Conservation (phyloP, 108 stramenopile species). For the Discostella pseudostelligera region DNA sequence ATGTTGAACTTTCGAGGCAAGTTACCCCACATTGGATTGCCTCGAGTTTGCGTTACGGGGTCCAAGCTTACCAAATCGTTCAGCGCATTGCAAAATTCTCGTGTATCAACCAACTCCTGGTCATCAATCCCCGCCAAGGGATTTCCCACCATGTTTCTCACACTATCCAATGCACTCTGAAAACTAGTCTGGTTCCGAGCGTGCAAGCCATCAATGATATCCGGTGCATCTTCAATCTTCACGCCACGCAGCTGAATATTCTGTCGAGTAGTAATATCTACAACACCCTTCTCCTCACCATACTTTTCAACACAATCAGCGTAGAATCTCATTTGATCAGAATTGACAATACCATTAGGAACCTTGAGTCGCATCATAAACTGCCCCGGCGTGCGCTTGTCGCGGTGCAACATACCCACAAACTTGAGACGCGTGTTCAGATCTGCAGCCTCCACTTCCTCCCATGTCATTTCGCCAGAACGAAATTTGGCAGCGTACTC, state of each 20-base stretch:
- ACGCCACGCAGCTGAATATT: conserved; percentile 93
- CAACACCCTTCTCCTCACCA: conserved; percentile 75
- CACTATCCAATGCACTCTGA: conserved; percentile 89
- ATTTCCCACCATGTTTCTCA: conserved; percentile 92
- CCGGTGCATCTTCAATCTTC: conserved; percentile 85
- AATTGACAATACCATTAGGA: conserved; percentile 92
- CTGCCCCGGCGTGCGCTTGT: conserved; percentile 91
- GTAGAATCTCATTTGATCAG: conserved; percentile 88
- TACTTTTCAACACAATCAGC: conserved; percentile 85
- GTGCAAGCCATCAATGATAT: conserved; percentile 86
- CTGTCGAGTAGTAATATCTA: conserved; percentile 93
- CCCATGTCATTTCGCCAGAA: conserved; percentile 82
- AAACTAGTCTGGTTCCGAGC: conserved; percentile 85
- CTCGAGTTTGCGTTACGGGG: conserved; percentile 71
- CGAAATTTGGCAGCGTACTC: conserved; percentile 85
- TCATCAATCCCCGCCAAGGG: conserved; percentile 93
- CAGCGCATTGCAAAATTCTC: conserved; percentile 74
- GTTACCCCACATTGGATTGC: conserved; percentile 87
- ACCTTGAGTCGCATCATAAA: conserved; percentile 94
- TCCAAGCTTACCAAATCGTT: conserved; percentile 85
- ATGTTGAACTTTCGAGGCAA: conserved; percentile 95
- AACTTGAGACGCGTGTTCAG: conserved; percentile 89
- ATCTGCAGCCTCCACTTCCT: conserved; percentile 84
- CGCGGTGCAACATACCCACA: conserved; percentile 90
- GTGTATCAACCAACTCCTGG: conserved; percentile 87